Percentiles rank a stretch among this genome's conserved stretches.
phyloP scores from a whole-genome alignment of 352 stramenopile species.

The Nothophytophthora sp. region DNA sequence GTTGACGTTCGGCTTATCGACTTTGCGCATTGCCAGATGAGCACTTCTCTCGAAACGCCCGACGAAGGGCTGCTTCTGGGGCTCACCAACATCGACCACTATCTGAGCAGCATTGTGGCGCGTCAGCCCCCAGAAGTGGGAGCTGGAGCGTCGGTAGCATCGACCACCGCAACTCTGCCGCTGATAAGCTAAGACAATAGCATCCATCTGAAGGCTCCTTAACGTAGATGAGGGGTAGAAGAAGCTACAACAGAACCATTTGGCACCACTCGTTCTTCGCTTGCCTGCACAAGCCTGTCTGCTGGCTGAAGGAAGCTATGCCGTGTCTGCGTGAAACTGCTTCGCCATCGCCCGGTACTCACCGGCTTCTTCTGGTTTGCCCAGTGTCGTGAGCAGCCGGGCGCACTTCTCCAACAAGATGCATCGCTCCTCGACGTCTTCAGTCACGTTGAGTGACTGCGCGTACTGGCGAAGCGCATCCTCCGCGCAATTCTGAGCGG shows the following conservation, averaged over 20 bases:
- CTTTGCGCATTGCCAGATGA: constrained; percentile 82
- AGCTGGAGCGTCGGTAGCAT: not conserved
- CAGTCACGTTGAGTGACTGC: constrained; percentile 45
- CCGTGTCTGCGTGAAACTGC: constrained; percentile 33
- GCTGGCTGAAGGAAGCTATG: constrained; percentile 7
- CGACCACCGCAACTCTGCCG: not conserved
- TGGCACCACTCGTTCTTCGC: too few species aligned
- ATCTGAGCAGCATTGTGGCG: constrained; percentile 41
- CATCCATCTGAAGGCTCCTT: too few species aligned
- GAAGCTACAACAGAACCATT: too few species aligned
- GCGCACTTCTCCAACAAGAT: constrained; percentile 64
- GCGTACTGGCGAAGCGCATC: constrained; percentile 74
- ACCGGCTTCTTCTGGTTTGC: constrained; percentile 63
- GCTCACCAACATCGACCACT: constrained; percentile 58
- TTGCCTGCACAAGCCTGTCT: too few species aligned
- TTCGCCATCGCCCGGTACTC: constrained; percentile 68
- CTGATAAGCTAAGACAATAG: constrained; percentile 9
- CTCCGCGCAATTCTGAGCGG: constrained; percentile 79
- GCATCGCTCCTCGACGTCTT: constrained; percentile 40
- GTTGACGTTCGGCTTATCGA: constrained; percentile 74
- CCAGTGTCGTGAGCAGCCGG: constrained; percentile 66
- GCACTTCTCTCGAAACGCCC: constrained; percentile 36
- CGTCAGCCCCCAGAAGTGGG: constrained; percentile 1
- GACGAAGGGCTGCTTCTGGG: constrained; percentile 73
- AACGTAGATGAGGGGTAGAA: too few species aligned